Percentiles rank a stretch among this genome's conserved stretches.
Evolutionary conservation across 441 rosid genomes (phyloP).

Genomic region (Corymbia citriodora): DNA sequence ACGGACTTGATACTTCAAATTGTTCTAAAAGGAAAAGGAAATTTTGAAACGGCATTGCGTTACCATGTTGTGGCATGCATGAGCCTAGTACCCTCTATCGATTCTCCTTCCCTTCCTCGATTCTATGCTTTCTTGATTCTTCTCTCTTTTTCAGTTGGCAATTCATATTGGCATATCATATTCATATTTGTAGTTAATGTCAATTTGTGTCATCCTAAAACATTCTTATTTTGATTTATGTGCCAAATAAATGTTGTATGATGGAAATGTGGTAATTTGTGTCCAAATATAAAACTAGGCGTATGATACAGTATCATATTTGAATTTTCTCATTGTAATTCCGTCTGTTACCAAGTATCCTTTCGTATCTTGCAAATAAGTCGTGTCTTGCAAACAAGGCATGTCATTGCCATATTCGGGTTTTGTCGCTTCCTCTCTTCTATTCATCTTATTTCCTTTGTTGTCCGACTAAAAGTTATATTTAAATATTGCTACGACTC

Average conservation of each 20-base stretch:
- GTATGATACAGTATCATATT: not conserved
- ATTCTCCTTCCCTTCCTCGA: not conserved
- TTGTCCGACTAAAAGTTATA: not conserved
- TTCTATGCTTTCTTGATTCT: not conserved
- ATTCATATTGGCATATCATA: not conserved
- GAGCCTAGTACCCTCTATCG: not conserved
- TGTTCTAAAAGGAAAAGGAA: too few relatives aligned
- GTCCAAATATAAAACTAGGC: too few relatives aligned
- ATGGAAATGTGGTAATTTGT: not conserved
- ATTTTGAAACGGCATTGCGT: too few relatives aligned
- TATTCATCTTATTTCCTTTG: not conserved
- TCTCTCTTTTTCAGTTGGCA: not conserved
- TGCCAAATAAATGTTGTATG: not conserved
- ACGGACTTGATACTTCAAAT: too few relatives aligned
- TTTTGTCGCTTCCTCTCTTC: too few relatives aligned
- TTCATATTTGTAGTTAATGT: not conserved
- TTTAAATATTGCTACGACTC: not conserved
- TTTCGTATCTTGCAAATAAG: too few relatives aligned
- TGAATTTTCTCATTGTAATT: too few relatives aligned
- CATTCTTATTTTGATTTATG: too few relatives aligned
- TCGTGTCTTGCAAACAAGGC: too few relatives aligned
- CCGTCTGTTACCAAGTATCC: too few relatives aligned
- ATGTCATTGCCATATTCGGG: too few relatives aligned
- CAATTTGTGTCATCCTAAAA: not conserved
- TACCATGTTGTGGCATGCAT: too few relatives aligned